phyloP scores from a whole-genome alignment of 2,329 filamentous ascomycete genomes.

The Sporothrix schenckii region DNA sequence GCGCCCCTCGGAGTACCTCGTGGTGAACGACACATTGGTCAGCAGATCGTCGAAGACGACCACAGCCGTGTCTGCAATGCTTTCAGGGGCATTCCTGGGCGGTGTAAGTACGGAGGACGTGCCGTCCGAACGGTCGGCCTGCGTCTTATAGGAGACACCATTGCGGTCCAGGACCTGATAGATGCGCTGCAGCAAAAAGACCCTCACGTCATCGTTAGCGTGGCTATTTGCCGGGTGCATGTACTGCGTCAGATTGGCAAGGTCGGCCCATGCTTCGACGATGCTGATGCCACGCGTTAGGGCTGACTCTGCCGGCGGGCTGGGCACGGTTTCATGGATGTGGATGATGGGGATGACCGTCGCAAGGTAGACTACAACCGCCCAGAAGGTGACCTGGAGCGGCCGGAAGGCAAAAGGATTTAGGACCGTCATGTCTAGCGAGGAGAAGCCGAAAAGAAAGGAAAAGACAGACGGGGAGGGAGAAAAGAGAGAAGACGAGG shows the following conservation, averaged over 20 bases:
- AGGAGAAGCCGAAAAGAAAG: neutral
- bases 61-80: constrained; percentile 45
- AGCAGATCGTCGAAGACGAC: constrained; percentile 73
- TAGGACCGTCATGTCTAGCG: constrained; percentile 29
- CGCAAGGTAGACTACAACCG: constrained; percentile 73
- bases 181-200: constrained; percentile 73
- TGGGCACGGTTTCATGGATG: constrained; percentile 75
- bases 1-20: constrained; percentile 42
- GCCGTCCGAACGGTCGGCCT: constrained; percentile 38
- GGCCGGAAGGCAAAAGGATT: constrained; percentile 78
- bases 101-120: neutral
- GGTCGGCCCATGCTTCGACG: constrained; percentile 82
- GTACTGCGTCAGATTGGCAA: constrained; percentile 71
- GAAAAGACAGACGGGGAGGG: neutral
- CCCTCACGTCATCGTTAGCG: constrained; percentile 76
- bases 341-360: constrained; percentile 72
- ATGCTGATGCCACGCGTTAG: constrained; percentile 71
- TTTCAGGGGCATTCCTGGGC: neutral
- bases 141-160: constrained; percentile 52
- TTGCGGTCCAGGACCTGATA: constrained; percentile 69
- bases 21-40: constrained; percentile 74
- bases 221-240: constrained; percentile 91
- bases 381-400: constrained; percentile 79
- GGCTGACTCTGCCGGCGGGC: constrained; percentile 56
- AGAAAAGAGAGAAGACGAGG: neutral